Evolutionary conservation across 2,329 filamentous ascomycete genomes (phyloP).

Genomic region (Sclerotinia sclerotiorum): DNA sequence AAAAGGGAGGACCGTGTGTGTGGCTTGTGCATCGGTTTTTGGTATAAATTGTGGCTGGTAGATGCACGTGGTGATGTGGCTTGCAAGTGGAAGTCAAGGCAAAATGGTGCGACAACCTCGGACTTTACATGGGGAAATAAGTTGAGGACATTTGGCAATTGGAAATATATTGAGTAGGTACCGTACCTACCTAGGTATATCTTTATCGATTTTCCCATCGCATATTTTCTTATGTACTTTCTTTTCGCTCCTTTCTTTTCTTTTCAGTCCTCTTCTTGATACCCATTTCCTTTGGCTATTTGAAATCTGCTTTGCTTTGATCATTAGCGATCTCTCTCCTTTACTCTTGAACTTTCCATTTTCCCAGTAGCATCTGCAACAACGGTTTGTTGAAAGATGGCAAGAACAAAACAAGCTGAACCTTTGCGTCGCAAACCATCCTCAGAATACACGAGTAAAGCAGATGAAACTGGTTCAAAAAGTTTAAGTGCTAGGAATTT

Average conservation of each 20-base stretch:
- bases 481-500: slow-evolving; percentile 39
- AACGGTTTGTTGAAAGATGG: slow-evolving; percentile 51
- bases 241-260: neutral
- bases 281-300: slow-evolving; percentile 1
- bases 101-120: neutral
- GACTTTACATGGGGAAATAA: slow-evolving; percentile 2
- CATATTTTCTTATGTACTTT: neutral
- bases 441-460: slow-evolving; percentile 62
- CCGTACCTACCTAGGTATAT: neutral
- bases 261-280: neutral
- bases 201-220: neutral
- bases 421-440: slow-evolving; percentile 66
- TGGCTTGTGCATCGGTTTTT: neutral
- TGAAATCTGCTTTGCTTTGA: neutral
- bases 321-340: neutral
- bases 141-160: slow-evolving; percentile 31
- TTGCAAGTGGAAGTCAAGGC: too few relatives aligned
- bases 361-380: neutral
- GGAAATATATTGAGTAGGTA: neutral
- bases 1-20: neutral
- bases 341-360: neutral
- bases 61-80: too few relatives aligned
- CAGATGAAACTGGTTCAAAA: slow-evolving; percentile 40
- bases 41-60: neutral
- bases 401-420: slow-evolving; percentile 66